A percentile compares a stretch with the other conserved stretches of the same genome.
Evolutionary conservation across 2,329 filamentous ascomycete species (phyloP).

Genomic region (Diaporthe eres): DNA sequence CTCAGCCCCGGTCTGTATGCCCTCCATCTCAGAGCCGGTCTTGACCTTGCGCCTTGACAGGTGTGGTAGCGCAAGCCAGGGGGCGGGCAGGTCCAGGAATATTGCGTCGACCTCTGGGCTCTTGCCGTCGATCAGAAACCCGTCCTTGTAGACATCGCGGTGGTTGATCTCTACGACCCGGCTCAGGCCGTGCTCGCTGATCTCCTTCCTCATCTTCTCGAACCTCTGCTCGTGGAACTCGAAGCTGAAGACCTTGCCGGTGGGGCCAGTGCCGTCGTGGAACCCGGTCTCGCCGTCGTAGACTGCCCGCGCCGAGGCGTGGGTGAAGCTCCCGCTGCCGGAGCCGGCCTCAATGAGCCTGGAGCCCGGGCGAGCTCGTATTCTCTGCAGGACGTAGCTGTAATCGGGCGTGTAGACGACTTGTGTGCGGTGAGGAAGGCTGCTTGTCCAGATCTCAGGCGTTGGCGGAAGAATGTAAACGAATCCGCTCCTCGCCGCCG

Average conservation of each 20-base stretch:
- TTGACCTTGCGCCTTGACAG: slow-evolving; percentile 70
- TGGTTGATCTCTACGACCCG: slow-evolving; percentile 80
- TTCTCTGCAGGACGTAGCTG: slow-evolving; percentile 84
- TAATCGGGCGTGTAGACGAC: slow-evolving; percentile 91
- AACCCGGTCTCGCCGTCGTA: slow-evolving; percentile 73
- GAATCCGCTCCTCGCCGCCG: slow-evolving; percentile 75
- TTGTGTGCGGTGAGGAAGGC: slow-evolving; percentile 85
- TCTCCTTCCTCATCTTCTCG: slow-evolving; percentile 77
- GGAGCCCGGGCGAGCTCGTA: slow-evolving; percentile 80
- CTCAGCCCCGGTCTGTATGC: slow-evolving; percentile 42
- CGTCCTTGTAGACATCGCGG: slow-evolving; percentile 83
- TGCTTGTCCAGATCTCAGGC: slow-evolving; percentile 86
- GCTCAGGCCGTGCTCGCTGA: slow-evolving; percentile 76
- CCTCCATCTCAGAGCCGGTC: slow-evolving; percentile 43
- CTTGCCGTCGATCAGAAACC: slow-evolving; percentile 74
- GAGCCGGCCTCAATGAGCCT: slow-evolving; percentile 85
- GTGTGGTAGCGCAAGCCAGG: slow-evolving; percentile 84
- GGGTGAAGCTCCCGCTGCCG: slow-evolving; percentile 87
- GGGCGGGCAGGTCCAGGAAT: slow-evolving; percentile 85
- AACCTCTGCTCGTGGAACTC: slow-evolving; percentile 84
- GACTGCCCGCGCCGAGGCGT: slow-evolving; percentile 81
- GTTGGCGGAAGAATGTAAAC: slow-evolving; percentile 84
- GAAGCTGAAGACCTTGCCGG: slow-evolving; percentile 84
- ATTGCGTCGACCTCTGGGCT: slow-evolving; percentile 78
- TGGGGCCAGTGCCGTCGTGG: slow-evolving; percentile 58